These are phyloP conservation scores for Aspergillus spinulosporus DNA, from an alignment of 2,329 filamentous ascomycete genomes.

Conservation along the genomic window DNA sequence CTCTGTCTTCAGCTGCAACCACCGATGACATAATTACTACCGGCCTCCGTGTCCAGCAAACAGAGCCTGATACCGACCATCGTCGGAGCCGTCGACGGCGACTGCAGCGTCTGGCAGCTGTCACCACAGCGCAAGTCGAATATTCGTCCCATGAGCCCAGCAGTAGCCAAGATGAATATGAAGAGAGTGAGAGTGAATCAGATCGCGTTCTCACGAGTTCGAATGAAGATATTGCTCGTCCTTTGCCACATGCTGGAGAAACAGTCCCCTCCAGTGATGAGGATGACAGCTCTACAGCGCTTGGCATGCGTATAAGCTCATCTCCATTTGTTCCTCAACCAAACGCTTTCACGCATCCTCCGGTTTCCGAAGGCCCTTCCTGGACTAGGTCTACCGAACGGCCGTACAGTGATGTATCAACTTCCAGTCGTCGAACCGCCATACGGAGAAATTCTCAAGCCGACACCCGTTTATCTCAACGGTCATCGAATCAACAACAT, in stretches of 20 bases:
- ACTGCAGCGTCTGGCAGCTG: slow-evolving; percentile 35
- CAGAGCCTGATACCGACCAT: slow-evolving; percentile 52
- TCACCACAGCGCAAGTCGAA: slow-evolving; percentile 43
- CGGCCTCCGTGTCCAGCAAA: slow-evolving; percentile 67
- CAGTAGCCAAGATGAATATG: slow-evolving; percentile 92
- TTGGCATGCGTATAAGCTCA: slow-evolving; percentile 63
- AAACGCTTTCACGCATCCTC: slow-evolving; percentile 87
- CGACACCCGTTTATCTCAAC: slow-evolving; percentile 35
- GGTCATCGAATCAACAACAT: slow-evolving; percentile 48
- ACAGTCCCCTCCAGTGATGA: slow-evolving; percentile 50
- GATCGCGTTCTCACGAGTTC: slow-evolving; percentile 68
- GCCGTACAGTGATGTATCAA: slow-evolving; percentile 43
- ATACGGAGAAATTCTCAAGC: slow-evolving; percentile 43
- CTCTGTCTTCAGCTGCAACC: slow-evolving; percentile 71
- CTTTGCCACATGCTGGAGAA: slow-evolving; percentile 28
- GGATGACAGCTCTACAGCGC: slow-evolving; percentile 78
- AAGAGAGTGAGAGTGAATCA: slow-evolving; percentile 88
- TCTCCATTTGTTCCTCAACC: slow-evolving; percentile 77
- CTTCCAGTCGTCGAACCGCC: slow-evolving; percentile 35
- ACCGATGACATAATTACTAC: slow-evolving; percentile 88
- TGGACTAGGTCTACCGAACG: slow-evolving; percentile 46
- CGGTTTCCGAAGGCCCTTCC: slow-evolving; percentile 52
- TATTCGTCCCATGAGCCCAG: slow-evolving; percentile 48
- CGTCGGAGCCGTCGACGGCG: slow-evolving; percentile 58
- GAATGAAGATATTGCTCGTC: slow-evolving; percentile 56